Conservation (phyloP, 2,329 filamentous ascomycete species). For the Hymenoscyphus albidus region DNA sequence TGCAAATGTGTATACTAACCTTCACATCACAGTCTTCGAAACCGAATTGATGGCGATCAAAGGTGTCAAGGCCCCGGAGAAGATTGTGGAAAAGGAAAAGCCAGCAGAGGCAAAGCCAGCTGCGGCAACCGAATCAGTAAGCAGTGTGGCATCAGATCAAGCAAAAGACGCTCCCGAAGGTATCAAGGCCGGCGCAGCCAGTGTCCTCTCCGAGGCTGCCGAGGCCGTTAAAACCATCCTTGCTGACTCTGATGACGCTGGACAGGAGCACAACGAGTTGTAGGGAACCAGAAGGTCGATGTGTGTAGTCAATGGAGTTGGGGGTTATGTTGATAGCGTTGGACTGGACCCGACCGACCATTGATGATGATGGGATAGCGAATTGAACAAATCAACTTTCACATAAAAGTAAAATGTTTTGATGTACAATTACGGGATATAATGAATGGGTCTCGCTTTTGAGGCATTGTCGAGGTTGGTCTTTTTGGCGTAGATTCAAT, state of each 20-base stretch:
- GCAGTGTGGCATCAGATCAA: slow-evolving; percentile 27
- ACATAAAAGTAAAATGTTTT: too few species aligned
- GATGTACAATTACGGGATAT: too few species aligned
- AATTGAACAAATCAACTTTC: too few species aligned
- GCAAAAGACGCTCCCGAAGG: slow-evolving; percentile 28
- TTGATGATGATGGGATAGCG: too few species aligned
- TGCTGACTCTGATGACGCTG: slow-evolving; percentile 51
- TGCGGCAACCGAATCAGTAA: slow-evolving; percentile 13
- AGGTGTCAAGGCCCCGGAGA: slow-evolving; percentile 52
- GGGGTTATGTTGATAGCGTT: slow-evolving; percentile 8
- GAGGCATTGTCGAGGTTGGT: too few species aligned
- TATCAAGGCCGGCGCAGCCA: slow-evolving; percentile 40
- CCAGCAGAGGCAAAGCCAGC: background rate
- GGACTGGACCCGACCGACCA: too few species aligned
- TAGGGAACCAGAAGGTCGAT: slow-evolving; percentile 34
- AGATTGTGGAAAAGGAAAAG: slow-evolving; percentile 19
- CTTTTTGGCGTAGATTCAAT: too few species aligned
- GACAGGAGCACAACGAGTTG: slow-evolving; percentile 58
- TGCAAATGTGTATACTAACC: slow-evolving; percentile 6
- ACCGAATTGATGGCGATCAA: slow-evolving; percentile 83
- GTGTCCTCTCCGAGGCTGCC: slow-evolving; percentile 49
- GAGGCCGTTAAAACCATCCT: slow-evolving; percentile 50
- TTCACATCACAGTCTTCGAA: slow-evolving; percentile 67
- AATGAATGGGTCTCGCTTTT: too few species aligned
- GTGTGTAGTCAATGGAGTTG: slow-evolving; percentile 12